Evolutionary conservation across 108 stramenopile species (phyloP), one percentile per base, ranked within the genome.

Genomic region (Nitzschia sp.): DNA sequence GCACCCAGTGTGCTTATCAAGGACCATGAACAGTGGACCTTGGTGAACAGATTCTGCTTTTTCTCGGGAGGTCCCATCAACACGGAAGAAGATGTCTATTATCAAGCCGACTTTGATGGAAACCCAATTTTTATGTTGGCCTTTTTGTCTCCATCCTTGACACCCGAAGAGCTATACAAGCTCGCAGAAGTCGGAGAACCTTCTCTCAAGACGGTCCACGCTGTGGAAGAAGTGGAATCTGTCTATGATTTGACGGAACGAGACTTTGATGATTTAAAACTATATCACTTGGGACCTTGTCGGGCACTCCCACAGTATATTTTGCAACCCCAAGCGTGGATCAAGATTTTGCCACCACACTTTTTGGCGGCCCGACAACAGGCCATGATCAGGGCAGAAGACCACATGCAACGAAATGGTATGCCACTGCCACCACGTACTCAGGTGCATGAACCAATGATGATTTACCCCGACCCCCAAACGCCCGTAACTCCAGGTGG

Each of bases 61-160:
- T 94, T 94, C 73, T 89, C 87, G 4, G 93, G 93, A 8, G 93
- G 93, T 31, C 93, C 93, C 17, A 89, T 94, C 56, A 94, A 94
- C 66, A 79, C 85, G 2, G 93, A 94, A 50, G 92, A 93, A 72
- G 90, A 94, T 78, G 89, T 90, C 28, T 94, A 86, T 61, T 94
- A 94, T 66, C 69, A 82, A 63, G 88, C 93, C 17, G 87, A 91
- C 31, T 85, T 94, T 71, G 86, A 90, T 76, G 92, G 92, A 34
- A 91, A 84, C 61, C 83, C 85, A 17, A 94, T 94, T 60, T 86
- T 77, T 69, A 90, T 94, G 92, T 80, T 94, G 45, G 92, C 89
- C 21, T 90, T 94, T 62, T 77, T 94, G 58, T 85, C 83, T 41
- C 89, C 89, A 5, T 83, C 76, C 58, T 78, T 94, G 53, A 89